Conservation (phyloP, 2,329 filamentous ascomycete genomes). For the Aspergillus ruber region DNA sequence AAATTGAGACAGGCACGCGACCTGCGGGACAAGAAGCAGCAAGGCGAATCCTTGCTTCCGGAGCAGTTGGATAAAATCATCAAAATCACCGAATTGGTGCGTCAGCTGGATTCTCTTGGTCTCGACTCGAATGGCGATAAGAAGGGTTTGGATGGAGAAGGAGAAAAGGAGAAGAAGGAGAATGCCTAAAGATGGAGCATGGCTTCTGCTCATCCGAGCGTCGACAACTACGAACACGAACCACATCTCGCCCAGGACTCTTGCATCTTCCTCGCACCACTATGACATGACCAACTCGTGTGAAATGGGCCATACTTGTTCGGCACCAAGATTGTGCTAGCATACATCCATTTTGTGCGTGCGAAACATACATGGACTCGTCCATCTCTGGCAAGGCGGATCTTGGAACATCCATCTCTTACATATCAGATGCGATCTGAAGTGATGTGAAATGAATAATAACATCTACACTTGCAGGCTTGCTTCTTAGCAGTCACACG, state of each 20-base stretch:
- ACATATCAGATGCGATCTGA: too few species aligned
- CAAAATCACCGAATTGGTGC: constrained; percentile 88
- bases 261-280: neutral
- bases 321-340: too few species aligned
- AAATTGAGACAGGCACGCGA: constrained; percentile 92
- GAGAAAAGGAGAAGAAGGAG: constrained; percentile 9
- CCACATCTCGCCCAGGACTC: neutral
- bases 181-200: neutral
- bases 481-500: too few species aligned
- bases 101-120: constrained; percentile 77
- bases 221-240: neutral
- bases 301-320: neutral
- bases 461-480: too few species aligned
- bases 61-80: constrained; percentile 98
- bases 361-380: too few species aligned
- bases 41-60: constrained; percentile 72
- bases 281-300: too few species aligned
- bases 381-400: too few species aligned
- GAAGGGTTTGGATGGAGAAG: constrained; percentile 26
- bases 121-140: constrained; percentile 73
- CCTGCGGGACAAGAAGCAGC: constrained; percentile 82
- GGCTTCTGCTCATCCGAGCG: neutral
- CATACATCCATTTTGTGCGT: too few species aligned
- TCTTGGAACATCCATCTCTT: too few species aligned
- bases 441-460: too few species aligned